These are phyloP conservation scores for Psilocybe subaeruginosa DNA, from an alignment of 768 basidiomycete genomes.

Conservation along the genomic window DNA sequence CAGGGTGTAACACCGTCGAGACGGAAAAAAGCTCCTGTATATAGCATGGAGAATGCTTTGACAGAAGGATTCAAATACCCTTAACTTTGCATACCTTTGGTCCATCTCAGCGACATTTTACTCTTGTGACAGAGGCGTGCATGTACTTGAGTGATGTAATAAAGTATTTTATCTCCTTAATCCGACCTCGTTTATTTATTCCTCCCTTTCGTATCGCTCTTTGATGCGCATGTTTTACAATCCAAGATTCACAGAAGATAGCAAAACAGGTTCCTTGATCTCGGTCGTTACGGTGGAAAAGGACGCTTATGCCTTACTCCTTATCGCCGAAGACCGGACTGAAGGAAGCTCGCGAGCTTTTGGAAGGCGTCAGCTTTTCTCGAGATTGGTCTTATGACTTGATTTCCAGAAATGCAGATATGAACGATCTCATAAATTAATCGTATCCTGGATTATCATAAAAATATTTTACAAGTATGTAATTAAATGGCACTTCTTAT, in stretches of 20 bases:
- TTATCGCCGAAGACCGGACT: background rate
- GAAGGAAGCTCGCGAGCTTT: background rate
- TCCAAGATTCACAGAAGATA: background rate
- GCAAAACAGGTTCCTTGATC: background rate
- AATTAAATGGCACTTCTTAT: background rate
- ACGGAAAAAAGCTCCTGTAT: conserved; percentile 31
- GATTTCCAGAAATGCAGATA: background rate
- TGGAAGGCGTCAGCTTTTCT: background rate
- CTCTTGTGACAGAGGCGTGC: background rate
- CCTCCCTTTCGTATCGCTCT: too few species aligned
- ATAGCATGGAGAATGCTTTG: conserved; percentile 28
- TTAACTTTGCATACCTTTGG: background rate
- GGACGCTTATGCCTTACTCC: background rate
- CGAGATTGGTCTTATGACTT: background rate
- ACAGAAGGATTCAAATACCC: conserved; percentile 15
- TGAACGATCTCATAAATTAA: conserved; percentile 12
- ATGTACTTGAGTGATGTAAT: background rate
- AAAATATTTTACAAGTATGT: conserved; percentile 22
- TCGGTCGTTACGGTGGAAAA: background rate
- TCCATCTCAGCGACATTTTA: background rate
- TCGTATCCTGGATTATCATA: conserved; percentile 8
- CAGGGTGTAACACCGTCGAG: conserved; percentile 25
- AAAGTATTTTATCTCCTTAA: background rate
- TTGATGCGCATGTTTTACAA: too few species aligned
- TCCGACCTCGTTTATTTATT: background rate